These are phyloP conservation scores for Daldinia loculata DNA, from an alignment of 495 filamentous ascomycete species.

Conservation along the genomic window DNA sequence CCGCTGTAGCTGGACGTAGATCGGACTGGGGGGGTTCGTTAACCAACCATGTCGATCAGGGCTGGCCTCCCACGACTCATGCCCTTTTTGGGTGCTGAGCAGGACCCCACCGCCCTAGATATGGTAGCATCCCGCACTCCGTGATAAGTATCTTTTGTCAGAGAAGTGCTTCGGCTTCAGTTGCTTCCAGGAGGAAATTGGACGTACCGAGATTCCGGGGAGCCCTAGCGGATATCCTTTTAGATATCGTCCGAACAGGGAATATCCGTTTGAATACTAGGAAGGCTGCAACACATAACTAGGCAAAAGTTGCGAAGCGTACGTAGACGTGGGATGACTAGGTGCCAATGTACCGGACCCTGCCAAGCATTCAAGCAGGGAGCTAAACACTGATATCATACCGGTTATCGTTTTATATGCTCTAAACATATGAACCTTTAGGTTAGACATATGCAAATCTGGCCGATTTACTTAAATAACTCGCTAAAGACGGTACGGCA, in stretches of 20 bases:
- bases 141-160: conserved; percentile 46
- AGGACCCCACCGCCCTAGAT: conserved; percentile 34
- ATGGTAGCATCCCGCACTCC: conserved; percentile 46
- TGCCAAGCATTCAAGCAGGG: conserved; percentile 22
- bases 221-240: conserved; percentile 17
- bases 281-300: conserved; percentile 17
- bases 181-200: conserved; percentile 12
- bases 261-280: not conserved
- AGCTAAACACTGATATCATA: not conserved
- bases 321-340: conserved; percentile 5
- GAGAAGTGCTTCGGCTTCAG: conserved; percentile 48
- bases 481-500: not conserved
- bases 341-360: conserved; percentile 17
- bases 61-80: conserved; percentile 24
- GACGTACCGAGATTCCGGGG: conserved; percentile 9
- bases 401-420: not conserved
- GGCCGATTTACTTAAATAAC: not conserved
- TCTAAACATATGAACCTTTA: not conserved
- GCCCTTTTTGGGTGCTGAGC: conserved; percentile 21
- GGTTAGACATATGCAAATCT: not conserved
- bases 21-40: conserved; percentile 33
- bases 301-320: conserved; percentile 7
- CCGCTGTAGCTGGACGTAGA: conserved; percentile 31
- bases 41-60: conserved; percentile 26
- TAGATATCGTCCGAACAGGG: conserved; percentile 15